Percentiles rank a stretch among this genome's conserved stretches.
These are phyloP conservation scores for Plenodomus lindquistii DNA, from an alignment of 2,329 filamentous ascomycete genomes.

Conservation along the genomic window DNA sequence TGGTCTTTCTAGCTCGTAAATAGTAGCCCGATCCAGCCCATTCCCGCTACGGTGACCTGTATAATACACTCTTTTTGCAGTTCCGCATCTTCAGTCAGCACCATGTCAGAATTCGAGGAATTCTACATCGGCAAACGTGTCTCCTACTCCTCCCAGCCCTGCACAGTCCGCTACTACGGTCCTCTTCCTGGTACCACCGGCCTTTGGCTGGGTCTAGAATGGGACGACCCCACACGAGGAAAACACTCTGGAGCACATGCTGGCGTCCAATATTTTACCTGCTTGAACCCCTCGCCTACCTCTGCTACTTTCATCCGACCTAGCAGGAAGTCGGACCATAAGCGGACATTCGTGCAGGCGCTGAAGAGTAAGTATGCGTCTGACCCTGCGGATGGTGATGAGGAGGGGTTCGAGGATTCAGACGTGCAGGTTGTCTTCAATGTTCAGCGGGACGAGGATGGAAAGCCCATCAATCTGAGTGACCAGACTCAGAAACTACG, in stretches of 20 bases:
- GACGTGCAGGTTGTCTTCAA: conserved; percentile 36
- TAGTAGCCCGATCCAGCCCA: no score
- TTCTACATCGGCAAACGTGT: conserved; percentile 71
- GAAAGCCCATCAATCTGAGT: conserved; percentile 21
- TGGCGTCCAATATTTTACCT: conserved; percentile 57
- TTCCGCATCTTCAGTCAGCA: neutral
- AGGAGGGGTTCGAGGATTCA: conserved; percentile 40
- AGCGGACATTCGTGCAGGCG: conserved; percentile 76
- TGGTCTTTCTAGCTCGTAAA: neutral
- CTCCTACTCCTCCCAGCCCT: conserved; percentile 75
- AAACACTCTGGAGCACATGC: conserved; percentile 89
- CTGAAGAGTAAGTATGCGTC: conserved; percentile 82
- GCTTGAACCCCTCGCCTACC: conserved; percentile 64
- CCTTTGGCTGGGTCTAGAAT: conserved; percentile 92
- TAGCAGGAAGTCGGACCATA: conserved; percentile 67
- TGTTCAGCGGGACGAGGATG: conserved; percentile 19
- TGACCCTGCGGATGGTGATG: conserved; percentile 15
- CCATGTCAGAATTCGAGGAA: neutral
- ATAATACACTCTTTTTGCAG: neutral
- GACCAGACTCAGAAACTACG: conserved; percentile 2
- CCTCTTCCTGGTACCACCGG: conserved; percentile 74
- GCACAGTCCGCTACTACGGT: conserved; percentile 85
- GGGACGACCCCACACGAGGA: conserved; percentile 84
- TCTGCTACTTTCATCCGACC: conserved; percentile 88
- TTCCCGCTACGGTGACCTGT: neutral